These are phyloP conservation scores for Leccinellum luteum DNA, from an alignment of 768 basidiomycete species.

Conservation along the genomic window DNA sequence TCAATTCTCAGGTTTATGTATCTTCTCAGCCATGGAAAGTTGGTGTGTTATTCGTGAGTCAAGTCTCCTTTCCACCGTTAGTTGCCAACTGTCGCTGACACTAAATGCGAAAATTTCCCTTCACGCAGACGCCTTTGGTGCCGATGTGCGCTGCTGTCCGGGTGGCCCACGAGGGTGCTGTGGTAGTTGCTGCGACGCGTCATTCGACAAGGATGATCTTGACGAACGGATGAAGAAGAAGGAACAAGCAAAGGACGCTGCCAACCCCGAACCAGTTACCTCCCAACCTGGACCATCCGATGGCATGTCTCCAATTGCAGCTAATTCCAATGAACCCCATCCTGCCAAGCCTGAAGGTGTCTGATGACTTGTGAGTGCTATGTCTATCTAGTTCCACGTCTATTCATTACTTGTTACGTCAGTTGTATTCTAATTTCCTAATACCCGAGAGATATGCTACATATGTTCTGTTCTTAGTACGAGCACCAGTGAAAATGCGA, in stretches of 20 bases:
- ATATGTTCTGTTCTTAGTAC: background rate
- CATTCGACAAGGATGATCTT: slow-evolving; percentile 29
- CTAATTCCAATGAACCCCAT: background rate
- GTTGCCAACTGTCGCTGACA: background rate
- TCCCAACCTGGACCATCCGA: slow-evolving; percentile 24
- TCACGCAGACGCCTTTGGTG: slow-evolving; percentile 22
- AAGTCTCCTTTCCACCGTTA: background rate
- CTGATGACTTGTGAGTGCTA: background rate
- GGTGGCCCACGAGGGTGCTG: slow-evolving; percentile 29
- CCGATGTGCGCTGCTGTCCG: slow-evolving; percentile 18
- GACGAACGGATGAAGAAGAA: slow-evolving; percentile 27
- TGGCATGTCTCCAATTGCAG: slow-evolving; percentile 14
- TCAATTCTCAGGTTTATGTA: slow-evolving; percentile 12
- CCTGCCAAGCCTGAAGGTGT: background rate
- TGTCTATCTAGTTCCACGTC: background rate
- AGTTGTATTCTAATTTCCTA: background rate
- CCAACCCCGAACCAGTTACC: slow-evolving; percentile 8
- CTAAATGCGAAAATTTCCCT: background rate
- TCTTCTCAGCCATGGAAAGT: slow-evolving; percentile 10
- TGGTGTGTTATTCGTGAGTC: slow-evolving; percentile 29
- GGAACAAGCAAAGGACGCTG: slow-evolving; percentile 19
- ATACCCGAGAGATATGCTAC: background rate
- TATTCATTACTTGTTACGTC: background rate
- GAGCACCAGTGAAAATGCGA: background rate
- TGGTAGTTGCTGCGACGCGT: slow-evolving; percentile 25